These are phyloP conservation scores for Nigrospora oryzae DNA, from an alignment of 2,329 filamentous ascomycete genomes.

Conservation along the genomic window DNA sequence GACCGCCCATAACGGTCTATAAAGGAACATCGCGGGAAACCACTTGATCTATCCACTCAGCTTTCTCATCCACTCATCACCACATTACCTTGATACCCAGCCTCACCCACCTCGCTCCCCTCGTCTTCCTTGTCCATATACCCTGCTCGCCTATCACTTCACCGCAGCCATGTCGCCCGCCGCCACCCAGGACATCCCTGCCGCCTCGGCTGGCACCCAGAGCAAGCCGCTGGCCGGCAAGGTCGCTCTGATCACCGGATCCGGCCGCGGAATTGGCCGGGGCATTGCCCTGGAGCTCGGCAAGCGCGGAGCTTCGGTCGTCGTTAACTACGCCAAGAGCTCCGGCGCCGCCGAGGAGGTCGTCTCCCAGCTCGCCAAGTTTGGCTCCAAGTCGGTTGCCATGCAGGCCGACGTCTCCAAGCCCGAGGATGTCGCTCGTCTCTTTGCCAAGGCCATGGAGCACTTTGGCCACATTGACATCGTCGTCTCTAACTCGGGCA, in stretches of 20 bases:
- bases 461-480: conserved; percentile 65
- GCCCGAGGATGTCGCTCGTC: conserved; percentile 46
- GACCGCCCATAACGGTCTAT: too few species aligned
- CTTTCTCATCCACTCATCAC: too few species aligned
- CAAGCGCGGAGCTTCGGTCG: conserved; percentile 53
- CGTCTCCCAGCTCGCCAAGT: conserved; percentile 43
- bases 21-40: too few species aligned
- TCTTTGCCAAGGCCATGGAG: conserved; percentile 57
- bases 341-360: conserved; percentile 45
- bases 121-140: background rate
- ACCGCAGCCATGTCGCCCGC: conserved; percentile 19
- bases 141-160: background rate
- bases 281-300: conserved; percentile 61
- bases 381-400: conserved; percentile 48
- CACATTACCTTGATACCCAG: too few species aligned
- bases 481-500: conserved; percentile 64
- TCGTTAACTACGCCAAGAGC: conserved; percentile 60
- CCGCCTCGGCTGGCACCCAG: conserved; percentile 16
- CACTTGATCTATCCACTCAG: too few species aligned
- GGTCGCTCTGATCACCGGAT: conserved; percentile 54
- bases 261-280: conserved; percentile 57
- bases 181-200: conserved; percentile 9
- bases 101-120: background rate
- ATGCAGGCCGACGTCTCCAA: conserved; percentile 59
- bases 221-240: conserved; percentile 36